These are phyloP conservation scores for Singerocomus rubriflavus DNA, from an alignment of 1,284 basidiomycete species.

Conservation along the genomic window DNA sequence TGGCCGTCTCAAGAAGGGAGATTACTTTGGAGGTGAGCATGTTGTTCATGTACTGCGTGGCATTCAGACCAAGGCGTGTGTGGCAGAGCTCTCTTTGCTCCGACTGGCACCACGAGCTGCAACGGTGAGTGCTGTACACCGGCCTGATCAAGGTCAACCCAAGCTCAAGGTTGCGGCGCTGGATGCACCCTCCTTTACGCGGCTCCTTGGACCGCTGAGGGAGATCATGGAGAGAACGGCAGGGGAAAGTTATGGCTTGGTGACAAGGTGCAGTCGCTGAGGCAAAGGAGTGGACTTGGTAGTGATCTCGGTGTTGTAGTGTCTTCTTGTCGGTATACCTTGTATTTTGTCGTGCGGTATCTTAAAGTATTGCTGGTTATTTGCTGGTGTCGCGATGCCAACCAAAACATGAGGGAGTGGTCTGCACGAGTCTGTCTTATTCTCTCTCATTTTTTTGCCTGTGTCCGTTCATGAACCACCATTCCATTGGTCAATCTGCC, in stretches of 20 bases:
- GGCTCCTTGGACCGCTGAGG: slow-evolving; percentile 86
- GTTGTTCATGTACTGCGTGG: neutral
- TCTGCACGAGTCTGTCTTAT: too few relatives aligned
- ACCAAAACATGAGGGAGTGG: too few relatives aligned
- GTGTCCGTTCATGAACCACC: too few relatives aligned
- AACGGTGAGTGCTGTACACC: slow-evolving; percentile 81
- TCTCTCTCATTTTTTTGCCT: too few relatives aligned
- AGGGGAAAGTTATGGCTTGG: slow-evolving; percentile 46
- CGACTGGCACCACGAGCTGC: slow-evolving; percentile 88
- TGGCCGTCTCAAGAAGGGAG: slow-evolving; percentile 80
- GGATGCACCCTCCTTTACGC: slow-evolving; percentile 92
- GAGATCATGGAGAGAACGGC: slow-evolving; percentile 88
- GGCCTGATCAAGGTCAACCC: slow-evolving; percentile 46
- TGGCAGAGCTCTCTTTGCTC: slow-evolving; percentile 75
- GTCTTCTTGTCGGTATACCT: slow-evolving; percentile 4
- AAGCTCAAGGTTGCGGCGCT: slow-evolving; percentile 91
- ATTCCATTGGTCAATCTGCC: slow-evolving; percentile 1
- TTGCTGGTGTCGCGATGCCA: too few relatives aligned
- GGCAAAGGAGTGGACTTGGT: neutral
- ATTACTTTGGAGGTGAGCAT: slow-evolving; percentile 94
- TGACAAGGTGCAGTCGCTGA: slow-evolving; percentile 28
- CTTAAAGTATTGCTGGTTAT: too few relatives aligned
- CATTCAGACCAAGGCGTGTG: slow-evolving; percentile 7
- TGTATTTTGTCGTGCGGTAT: neutral
- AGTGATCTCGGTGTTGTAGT: slow-evolving; percentile 11